These are phyloP conservation scores for Pezicula carpinea DNA, from an alignment of 2,329 filamentous ascomycete species.

Conservation along the genomic window DNA sequence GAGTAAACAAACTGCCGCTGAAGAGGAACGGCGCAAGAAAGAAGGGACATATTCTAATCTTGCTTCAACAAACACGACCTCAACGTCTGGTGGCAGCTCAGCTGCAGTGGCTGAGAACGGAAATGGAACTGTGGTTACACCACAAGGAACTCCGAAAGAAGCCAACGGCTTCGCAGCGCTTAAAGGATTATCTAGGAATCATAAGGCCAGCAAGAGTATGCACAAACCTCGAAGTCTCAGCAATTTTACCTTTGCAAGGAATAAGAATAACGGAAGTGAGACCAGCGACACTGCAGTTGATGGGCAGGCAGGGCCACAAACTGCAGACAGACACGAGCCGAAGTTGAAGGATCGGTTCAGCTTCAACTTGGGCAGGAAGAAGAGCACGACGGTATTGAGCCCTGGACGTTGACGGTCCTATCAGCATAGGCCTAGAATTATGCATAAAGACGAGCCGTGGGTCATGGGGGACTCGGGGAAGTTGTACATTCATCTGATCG, in stretches of 20 bases:
- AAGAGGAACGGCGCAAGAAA: conserved; percentile 54
- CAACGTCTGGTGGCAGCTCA: neutral
- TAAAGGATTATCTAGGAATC: conserved; percentile 46
- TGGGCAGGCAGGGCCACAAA: conserved; percentile 20
- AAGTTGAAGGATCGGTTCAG: conserved; percentile 59
- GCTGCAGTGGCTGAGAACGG: conserved; percentile 2
- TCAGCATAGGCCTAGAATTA: neutral
- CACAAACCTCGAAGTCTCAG: conserved; percentile 48
- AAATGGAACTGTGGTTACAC: conserved; percentile 15
- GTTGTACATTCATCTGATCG: neutral
- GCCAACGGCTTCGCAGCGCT: conserved; percentile 35
- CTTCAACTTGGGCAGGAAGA: conserved; percentile 65
- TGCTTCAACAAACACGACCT: neutral
- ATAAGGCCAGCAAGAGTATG: conserved; percentile 72
- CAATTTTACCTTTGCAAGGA: conserved; percentile 63
- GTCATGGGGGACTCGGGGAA: neutral
- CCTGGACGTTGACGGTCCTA: conserved; percentile 18
- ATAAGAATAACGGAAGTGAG: conserved; percentile 34
- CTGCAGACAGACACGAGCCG: conserved; percentile 42
- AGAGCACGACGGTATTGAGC: conserved; percentile 48
- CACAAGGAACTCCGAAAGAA: conserved; percentile 14
- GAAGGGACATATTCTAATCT: conserved; percentile 30
- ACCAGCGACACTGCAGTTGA: conserved; percentile 20
- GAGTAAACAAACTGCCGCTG: conserved; percentile 49
- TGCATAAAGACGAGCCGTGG: neutral